Evolutionary conservation across 331 rosid species (phyloP).

Genomic region (Acacia pycnantha): DNA sequence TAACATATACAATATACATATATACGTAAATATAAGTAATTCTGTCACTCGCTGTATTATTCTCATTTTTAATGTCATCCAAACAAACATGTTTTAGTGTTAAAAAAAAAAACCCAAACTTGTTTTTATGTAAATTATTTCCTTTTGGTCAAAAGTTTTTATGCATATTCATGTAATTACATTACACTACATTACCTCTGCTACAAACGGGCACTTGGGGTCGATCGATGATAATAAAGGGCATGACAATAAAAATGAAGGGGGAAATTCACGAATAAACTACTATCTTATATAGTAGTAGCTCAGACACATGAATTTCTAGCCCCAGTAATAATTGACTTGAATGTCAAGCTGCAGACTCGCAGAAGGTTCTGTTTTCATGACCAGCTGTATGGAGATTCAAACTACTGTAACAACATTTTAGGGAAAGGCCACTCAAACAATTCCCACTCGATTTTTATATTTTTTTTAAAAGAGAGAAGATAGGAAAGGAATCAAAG

Average conservation of each 20-base stretch:
- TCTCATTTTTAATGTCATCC: too few species aligned
- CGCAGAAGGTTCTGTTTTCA: not conserved
- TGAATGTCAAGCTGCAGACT: not conserved
- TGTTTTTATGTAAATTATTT: too few species aligned
- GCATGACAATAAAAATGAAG: not conserved
- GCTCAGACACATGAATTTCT: not conserved
- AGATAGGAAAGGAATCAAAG: slow-evolving; percentile 23
- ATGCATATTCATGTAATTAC: too few species aligned
- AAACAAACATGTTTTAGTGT: too few species aligned
- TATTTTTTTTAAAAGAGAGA: not conserved
- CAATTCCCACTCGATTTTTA: not conserved
- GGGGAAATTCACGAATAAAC: too few species aligned
- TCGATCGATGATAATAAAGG: not conserved
- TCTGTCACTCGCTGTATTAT: too few species aligned
- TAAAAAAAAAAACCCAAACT: too few species aligned
- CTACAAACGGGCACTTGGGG: not conserved
- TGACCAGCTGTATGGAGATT: not conserved
- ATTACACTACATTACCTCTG: too few species aligned
- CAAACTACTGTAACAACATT: not conserved
- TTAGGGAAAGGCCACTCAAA: not conserved
- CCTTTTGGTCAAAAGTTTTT: too few species aligned
- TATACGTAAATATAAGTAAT: too few species aligned
- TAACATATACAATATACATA: too few species aligned
- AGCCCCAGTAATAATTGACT: not conserved
- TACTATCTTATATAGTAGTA: not conserved